phyloP scores from a whole-genome alignment of 75 land plant species.

The Ceratopteris richardii region DNA sequence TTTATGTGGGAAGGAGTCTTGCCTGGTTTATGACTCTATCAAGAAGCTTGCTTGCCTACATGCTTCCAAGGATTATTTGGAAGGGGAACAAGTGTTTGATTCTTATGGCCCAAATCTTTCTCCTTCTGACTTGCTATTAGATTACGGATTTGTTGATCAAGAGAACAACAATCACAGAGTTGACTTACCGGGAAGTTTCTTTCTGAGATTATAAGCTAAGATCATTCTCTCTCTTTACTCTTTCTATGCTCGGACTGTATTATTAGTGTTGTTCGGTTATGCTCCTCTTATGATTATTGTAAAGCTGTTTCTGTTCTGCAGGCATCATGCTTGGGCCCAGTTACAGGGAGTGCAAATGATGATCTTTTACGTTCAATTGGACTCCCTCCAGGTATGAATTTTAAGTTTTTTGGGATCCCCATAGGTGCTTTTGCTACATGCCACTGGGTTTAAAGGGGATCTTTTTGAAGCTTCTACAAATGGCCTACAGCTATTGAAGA shows the following conservation, averaged over 20 bases:
- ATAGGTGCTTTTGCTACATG: no score
- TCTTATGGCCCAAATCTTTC: conserved; percentile 29
- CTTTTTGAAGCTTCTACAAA: no score
- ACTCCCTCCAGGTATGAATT: conserved; percentile 20
- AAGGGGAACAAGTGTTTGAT: conserved; percentile 33
- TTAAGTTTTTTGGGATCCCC: no score
- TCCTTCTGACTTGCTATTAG: conserved; percentile 22
- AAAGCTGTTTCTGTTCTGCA: conserved; percentile 6
- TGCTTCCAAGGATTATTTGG: conserved; percentile 20
- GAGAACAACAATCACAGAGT: conserved; percentile 27
- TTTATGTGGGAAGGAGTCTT: conserved; percentile 27
- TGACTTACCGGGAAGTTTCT: conserved; percentile 19
- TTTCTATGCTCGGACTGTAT: not conserved
- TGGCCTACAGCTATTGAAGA: no score
- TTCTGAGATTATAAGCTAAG: not conserved
- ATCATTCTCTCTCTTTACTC: not conserved
- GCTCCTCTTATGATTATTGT: not conserved
- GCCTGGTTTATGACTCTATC: conserved; percentile 11
- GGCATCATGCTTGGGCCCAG: conserved; percentile 23
- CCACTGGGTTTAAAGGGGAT: no score
- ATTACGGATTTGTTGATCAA: conserved; percentile 32
- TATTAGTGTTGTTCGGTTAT: not conserved
- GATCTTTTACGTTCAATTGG: conserved; percentile 18
- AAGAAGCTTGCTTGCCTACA: conserved; percentile 13
- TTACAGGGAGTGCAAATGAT: conserved; percentile 15